phyloP scores from a whole-genome alignment of 306 rosid species.

The Quercus rubra region DNA sequence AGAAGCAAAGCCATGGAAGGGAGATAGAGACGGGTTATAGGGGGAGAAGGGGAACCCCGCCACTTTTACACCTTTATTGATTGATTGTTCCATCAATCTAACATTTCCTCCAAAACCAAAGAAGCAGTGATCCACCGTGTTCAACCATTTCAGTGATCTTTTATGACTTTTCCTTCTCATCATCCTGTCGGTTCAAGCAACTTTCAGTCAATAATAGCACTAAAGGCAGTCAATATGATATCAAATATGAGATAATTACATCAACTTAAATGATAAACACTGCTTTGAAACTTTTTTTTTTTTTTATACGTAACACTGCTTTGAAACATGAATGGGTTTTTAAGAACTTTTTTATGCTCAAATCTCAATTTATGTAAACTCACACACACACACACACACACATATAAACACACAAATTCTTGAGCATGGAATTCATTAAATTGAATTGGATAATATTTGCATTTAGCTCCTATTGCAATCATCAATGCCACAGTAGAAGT shows the following conservation, averaged over 20 bases:
- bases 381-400: no score
- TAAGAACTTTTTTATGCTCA: neutral
- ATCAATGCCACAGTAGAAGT: neutral
- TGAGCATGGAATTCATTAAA: no score
- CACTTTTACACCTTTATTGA: no score
- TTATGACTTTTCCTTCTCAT: constrained; percentile 39
- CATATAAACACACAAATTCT: no score
- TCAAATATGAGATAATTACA: neutral
- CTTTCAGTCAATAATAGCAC: neutral
- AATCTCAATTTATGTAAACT: neutral
- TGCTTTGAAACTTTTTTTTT: neutral
- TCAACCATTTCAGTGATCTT: neutral
- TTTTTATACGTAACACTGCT: neutral
- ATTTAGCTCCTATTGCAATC: no score
- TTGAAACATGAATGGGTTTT: neutral
- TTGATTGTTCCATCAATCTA: neutral
- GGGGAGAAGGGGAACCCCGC: no score
- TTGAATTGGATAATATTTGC: no score
- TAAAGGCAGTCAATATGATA: neutral
- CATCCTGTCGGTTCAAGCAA: constrained; percentile 45
- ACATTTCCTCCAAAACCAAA: neutral
- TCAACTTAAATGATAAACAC: neutral
- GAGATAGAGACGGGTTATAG: no score
- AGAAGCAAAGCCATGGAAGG: no score
- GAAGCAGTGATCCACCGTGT: neutral